Percentiles rank a stretch among this genome's conserved stretches.
phyloP scores from a whole-genome alignment of 169 alveolate species.

The Neospora caninum region DNA sequence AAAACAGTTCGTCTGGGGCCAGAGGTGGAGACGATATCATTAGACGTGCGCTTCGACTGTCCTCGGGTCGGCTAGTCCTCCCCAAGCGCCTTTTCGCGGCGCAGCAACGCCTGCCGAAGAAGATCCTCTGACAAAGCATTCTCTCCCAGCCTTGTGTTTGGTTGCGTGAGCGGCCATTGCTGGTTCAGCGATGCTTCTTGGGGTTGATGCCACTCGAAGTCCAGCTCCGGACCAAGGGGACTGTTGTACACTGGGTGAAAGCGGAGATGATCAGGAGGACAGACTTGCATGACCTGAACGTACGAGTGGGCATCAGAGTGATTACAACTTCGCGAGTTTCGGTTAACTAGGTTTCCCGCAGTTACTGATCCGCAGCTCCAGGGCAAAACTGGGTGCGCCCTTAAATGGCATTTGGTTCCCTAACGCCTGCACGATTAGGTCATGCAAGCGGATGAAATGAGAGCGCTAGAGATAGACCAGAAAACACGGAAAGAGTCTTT shows the following conservation, averaged over 20 bases:
- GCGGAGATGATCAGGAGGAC: conserved; percentile 5
- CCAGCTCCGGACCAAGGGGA: conserved; percentile 6
- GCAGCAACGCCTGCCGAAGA: background rate
- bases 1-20: background rate
- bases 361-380: too few species aligned
- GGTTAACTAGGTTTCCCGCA: too few species aligned
- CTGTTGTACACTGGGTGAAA: background rate
- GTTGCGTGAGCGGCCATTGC: background rate
- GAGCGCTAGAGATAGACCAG: too few species aligned
- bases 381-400: too few species aligned
- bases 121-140: background rate
- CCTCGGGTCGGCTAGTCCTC: background rate
- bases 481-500: too few species aligned
- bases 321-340: too few species aligned
- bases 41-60: background rate
- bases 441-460: too few species aligned
- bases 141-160: background rate
- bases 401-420: too few species aligned
- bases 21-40: background rate
- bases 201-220: background rate
- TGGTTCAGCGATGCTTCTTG: background rate
- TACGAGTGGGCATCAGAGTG: background rate
- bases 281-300: background rate
- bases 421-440: too few species aligned
- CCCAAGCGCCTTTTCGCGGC: conserved; percentile 10